phyloP scores from a whole-genome alignment of 805 yeast species.

The Myxozyma kluyveri region DNA sequence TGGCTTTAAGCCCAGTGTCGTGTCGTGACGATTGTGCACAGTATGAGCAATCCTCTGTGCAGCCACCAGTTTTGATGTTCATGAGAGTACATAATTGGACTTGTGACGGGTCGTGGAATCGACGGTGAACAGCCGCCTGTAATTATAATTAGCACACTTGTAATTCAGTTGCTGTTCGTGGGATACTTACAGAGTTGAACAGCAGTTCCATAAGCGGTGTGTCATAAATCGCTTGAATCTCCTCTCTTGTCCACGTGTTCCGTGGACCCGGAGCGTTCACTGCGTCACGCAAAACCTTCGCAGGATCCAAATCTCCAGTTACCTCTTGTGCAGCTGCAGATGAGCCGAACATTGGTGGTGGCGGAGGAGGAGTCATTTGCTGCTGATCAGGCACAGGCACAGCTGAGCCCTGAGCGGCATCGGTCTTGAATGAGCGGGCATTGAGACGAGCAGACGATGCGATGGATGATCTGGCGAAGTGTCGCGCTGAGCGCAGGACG shows the following conservation, averaged over 20 bases:
- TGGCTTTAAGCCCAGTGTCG: conserved; percentile 70
- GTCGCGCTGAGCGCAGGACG: not conserved
- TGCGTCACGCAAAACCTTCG: conserved; percentile 13
- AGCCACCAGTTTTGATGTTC: conserved; percentile 76
- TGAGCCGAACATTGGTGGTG: not conserved
- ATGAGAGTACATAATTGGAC: conserved; percentile 74
- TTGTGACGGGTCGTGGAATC: conserved; percentile 63
- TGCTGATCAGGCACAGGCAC: conserved; percentile 9
- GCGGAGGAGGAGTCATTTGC: not conserved
- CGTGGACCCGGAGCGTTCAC: conserved; percentile 14
- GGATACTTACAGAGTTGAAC: conserved; percentile 43
- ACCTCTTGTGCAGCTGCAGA: too few species aligned
- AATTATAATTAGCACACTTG: not conserved
- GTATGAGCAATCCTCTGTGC: conserved; percentile 77
- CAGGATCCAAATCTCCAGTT: too few species aligned
- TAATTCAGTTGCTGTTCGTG: not conserved
- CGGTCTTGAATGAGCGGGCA: conserved; percentile 9
- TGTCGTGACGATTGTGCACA: conserved; percentile 74
- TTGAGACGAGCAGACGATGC: not conserved
- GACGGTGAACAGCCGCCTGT: conserved; percentile 49
- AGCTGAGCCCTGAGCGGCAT: conserved; percentile 6
- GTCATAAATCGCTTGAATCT: conserved; percentile 58
- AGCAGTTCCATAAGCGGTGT: conserved; percentile 65
- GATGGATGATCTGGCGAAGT: not conserved
- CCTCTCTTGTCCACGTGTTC: conserved; percentile 57